Evolutionary conservation across 2,329 filamentous ascomycete genomes (phyloP), one percentile per base, ranked within the genome.

Genomic region (Drechmeria coniospora): DNA sequence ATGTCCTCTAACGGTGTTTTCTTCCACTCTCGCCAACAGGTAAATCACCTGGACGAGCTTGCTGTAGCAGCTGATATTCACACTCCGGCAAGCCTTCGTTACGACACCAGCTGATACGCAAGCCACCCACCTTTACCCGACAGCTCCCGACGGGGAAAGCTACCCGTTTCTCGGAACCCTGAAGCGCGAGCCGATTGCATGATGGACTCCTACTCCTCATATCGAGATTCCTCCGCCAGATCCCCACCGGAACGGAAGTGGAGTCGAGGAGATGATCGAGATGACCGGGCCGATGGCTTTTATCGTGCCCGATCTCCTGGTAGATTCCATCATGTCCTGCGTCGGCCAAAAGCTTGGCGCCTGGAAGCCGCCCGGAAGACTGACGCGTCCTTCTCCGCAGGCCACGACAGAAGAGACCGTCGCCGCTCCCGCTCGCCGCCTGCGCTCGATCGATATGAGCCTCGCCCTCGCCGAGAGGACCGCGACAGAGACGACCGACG

Each of bases 361-460:
- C n/a, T n/a, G n/a, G n/a, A n/a, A 26, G 19, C 26, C 11, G 26
- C 23, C 8, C 8, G 8, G 8, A 8, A 16, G 9, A 22, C 16
- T 22, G 11, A 14, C 13, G 19, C 15, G 13, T 5, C 18, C 6
- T 11, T 21, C 10, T 9, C 27, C 27, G 11, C 29, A 74, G 70
- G 62, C 26, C 59, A 59, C 36, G 72, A 77, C 12, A 63, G 71
- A 28, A 61, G 68, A 27, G 76, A 74, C 22, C 61, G 63, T 28
- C 63, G 77, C 37, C 58, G 64, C 13, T 83, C 78, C 18, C 73
- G 80, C 30, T 87, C 80, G 1, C 80, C 79, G 3, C 57, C 58
- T 13, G 60, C 68, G 10, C 72, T 84, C 33, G 80, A 87, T 44
- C 67, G 80, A 31, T 87, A 87, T 46, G 79, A 86, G 43, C 79